Percentiles rank a stretch among this genome's conserved stretches.
Conservation (phyloP, 805 yeast genomes). For the Kluyveromyces wickerhamii region DNA sequence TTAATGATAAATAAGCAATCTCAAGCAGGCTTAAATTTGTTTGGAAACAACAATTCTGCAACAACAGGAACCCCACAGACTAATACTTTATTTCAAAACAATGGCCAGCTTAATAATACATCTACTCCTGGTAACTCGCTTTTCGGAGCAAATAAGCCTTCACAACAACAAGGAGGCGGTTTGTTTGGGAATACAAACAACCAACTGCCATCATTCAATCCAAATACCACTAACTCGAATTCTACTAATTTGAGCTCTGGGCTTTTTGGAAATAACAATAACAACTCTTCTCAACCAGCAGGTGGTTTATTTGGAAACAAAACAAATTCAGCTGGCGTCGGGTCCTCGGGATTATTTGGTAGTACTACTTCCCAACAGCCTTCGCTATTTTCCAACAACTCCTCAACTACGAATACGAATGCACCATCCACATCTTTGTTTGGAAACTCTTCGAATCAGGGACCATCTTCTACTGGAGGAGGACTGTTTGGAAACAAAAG, state of each 20-base stretch:
- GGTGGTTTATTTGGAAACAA: constrained; percentile 15
- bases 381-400: constrained; percentile 1
- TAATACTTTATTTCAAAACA: constrained; percentile 18
- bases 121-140: constrained; percentile 10
- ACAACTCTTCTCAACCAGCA: constrained; percentile 7
- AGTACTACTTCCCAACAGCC: background rate
- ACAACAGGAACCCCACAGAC: constrained; percentile 6
- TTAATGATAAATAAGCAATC: constrained; percentile 7
- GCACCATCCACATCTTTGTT: background rate
- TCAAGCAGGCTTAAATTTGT: constrained; percentile 10
- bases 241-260: background rate
- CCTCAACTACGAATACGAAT: background rate
- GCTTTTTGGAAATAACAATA: background rate
- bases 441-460: constrained; percentile 9
- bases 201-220: background rate
- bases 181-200: constrained; percentile 13
- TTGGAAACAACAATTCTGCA: constrained; percentile 14
- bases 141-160: constrained; percentile 10
- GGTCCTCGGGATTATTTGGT: constrained; percentile 11
- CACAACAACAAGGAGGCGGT: constrained; percentile 3
- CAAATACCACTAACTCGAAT: background rate
- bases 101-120: background rate
- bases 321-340: constrained; percentile 5
- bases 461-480: constrained; percentile 8
- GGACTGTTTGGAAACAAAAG: constrained; percentile 19